Conservation (phyloP, 1,139 yeast species). For the Debaryomycetaceae sp. region DNA sequence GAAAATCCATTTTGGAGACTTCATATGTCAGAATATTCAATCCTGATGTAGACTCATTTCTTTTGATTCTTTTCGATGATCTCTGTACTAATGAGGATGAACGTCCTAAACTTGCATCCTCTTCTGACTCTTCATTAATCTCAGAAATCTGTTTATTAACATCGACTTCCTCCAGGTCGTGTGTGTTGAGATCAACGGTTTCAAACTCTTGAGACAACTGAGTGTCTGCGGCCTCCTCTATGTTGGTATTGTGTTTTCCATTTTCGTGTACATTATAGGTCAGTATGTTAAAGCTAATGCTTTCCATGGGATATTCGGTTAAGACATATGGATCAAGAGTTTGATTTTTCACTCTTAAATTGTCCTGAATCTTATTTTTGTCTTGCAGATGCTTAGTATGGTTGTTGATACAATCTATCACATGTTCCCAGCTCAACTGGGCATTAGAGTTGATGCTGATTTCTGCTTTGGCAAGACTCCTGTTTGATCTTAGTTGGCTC, state of each 20-base stretch:
- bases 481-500: conserved; percentile 14
- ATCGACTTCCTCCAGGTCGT: neutral
- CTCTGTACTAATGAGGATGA: conserved; percentile 19
- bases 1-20: conserved; percentile 21
- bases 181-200: neutral
- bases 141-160: neutral
- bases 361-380: conserved; percentile 28
- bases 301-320: conserved; percentile 47
- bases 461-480: neutral
- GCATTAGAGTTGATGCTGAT: conserved; percentile 5
- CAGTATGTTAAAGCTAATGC: conserved; percentile 22
- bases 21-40: conserved; percentile 17
- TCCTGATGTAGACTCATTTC: conserved; percentile 14
- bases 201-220: conserved; percentile 1
- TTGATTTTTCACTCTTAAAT: conserved; percentile 33
- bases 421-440: conserved; percentile 25
- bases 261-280: neutral
- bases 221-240: conserved; percentile 12
- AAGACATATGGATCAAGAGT: conserved; percentile 49
- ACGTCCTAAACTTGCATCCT: neutral
- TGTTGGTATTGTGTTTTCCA: conserved; percentile 9
- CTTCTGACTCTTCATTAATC: conserved; percentile 5
- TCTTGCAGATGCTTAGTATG: conserved; percentile 28
- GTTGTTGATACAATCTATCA: conserved; percentile 24
- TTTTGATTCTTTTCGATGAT: conserved; percentile 37